Conservation (phyloP, 768 basidiomycete genomes). For the Agrocybe chaxingu region DNA sequence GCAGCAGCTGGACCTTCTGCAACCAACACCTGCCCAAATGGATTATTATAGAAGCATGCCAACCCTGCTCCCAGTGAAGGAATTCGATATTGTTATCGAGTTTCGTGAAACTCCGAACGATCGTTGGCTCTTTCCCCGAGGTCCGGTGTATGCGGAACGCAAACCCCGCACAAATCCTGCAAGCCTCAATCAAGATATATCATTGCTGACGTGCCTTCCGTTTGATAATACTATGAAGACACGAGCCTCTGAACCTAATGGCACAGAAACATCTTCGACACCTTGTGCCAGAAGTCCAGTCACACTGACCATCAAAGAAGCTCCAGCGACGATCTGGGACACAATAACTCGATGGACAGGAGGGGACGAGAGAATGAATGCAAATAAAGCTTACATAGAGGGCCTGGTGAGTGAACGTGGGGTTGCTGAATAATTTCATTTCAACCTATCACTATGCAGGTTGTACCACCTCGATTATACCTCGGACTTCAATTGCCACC, state of each 20-base stretch:
- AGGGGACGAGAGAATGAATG: conserved; percentile 46
- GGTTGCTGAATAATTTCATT: neutral
- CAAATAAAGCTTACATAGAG: conserved; percentile 41
- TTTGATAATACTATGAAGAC: conserved; percentile 18
- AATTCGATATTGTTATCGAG: conserved; percentile 74
- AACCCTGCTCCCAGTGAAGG: conserved; percentile 35
- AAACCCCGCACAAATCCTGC: conserved; percentile 14
- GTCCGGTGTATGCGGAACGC: conserved; percentile 47
- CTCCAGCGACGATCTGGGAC: conserved; percentile 52
- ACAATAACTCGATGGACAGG: conserved; percentile 62
- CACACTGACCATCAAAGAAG: conserved; percentile 48
- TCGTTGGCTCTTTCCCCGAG: conserved; percentile 68
- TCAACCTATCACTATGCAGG: conserved; percentile 23
- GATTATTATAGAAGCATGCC: conserved; percentile 8
- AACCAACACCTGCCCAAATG: conserved; percentile 4
- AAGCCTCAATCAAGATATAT: conserved; percentile 19
- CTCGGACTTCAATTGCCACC: conserved; percentile 56
- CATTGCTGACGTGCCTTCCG: conserved; percentile 14
- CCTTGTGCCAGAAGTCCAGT: conserved; percentile 24
- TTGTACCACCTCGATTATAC: conserved; percentile 43
- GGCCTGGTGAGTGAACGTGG: conserved; percentile 37
- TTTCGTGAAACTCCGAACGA: conserved; percentile 62
- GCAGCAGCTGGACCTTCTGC: conserved; percentile 4
- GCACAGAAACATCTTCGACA: conserved; percentile 8
- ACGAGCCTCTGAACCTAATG: conserved; percentile 3